These are phyloP conservation scores for Cynanchum wilfordii DNA, from an alignment of 257 asterid species.

Conservation along the genomic window DNA sequence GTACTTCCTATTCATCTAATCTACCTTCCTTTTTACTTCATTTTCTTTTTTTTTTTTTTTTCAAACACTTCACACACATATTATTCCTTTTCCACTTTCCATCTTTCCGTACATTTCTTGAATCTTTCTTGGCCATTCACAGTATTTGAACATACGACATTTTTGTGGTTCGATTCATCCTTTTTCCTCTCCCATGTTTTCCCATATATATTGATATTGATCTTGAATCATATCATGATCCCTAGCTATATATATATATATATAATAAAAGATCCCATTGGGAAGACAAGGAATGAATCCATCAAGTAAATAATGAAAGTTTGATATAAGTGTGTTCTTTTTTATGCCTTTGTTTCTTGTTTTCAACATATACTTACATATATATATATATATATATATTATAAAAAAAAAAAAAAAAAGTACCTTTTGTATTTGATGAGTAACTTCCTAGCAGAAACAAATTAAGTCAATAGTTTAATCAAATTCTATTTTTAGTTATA, in stretches of 20 bases:
- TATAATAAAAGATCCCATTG: neutral
- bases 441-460: neutral
- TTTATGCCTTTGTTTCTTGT: too few species aligned
- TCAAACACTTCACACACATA: conserved; percentile 1
- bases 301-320: neutral
- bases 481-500: neutral
- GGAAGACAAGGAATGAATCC: neutral
- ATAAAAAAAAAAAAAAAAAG: too few species aligned
- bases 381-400: too few species aligned
- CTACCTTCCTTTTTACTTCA: neutral
- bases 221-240: neutral
- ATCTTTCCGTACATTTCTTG: neutral
- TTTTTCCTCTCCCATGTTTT: neutral
- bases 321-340: too few species aligned
- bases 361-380: too few species aligned
- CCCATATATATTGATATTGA: too few species aligned
- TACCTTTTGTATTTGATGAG: neutral
- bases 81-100: neutral
- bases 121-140: neutral
- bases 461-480: neutral
- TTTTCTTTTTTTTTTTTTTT: neutral
- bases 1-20: neutral
- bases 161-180: neutral
- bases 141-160: neutral
- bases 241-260: neutral